Evolutionary conservation across 192 early-diverging fungal species (phyloP).

Genomic region (Backusella tuberculispora): DNA sequence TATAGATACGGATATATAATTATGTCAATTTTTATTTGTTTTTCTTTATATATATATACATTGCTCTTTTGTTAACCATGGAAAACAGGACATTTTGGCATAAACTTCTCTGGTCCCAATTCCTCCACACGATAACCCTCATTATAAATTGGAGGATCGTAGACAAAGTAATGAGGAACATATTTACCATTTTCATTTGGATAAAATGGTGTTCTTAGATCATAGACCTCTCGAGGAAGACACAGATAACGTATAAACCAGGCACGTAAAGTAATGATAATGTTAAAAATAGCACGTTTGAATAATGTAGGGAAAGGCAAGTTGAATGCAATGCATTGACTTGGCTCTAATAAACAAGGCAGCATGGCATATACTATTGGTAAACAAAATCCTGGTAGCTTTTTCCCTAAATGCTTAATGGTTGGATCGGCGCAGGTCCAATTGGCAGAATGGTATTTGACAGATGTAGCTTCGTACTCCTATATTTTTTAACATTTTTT

Average conservation of each 20-base stretch:
- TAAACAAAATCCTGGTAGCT: conserved; percentile 7
- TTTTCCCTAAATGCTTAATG: conserved; percentile 22
- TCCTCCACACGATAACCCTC: conserved; percentile 46
- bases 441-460: conserved; percentile 28
- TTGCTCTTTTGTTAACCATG: not conserved
- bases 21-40: not conserved
- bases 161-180: conserved; percentile 43
- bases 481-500: conserved; percentile 5
- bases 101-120: conserved; percentile 44
- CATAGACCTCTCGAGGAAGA: conserved; percentile 35
- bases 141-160: conserved; percentile 31
- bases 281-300: not conserved
- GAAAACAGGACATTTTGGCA: conserved; percentile 39
- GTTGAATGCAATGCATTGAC: conserved; percentile 26
- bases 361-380: conserved; percentile 32
- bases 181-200: conserved; percentile 35
- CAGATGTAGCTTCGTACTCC: conserved; percentile 33
- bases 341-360: conserved; percentile 35
- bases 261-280: conserved; percentile 27
- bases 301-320: conserved; percentile 14
- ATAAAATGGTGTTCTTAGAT: conserved; percentile 37
- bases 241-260: conserved; percentile 43
- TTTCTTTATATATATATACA: not conserved
- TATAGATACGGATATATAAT: not conserved
- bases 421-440: conserved; percentile 33